Percentiles rank a stretch among this genome's conserved stretches.
Conservation (phyloP, 768 basidiomycete genomes). For the Auriculariales sp. region DNA sequence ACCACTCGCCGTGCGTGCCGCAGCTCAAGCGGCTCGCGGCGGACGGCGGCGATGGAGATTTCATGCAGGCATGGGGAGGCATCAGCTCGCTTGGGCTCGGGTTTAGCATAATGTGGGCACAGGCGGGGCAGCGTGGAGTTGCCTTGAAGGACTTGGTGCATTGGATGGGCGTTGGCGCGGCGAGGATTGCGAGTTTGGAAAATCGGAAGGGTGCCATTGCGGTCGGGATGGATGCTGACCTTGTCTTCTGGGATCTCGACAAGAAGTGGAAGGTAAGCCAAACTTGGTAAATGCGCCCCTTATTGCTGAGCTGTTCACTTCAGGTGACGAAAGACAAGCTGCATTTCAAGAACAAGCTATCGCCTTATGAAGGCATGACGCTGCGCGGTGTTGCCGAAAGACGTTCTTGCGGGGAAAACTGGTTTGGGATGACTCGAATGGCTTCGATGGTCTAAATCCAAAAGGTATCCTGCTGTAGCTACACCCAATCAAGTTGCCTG, state of each 20-base stretch:
- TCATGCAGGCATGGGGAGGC: constrained; percentile 91
- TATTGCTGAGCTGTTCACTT: not conserved
- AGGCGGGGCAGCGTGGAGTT: constrained; percentile 46
- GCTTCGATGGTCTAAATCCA: too few relatives aligned
- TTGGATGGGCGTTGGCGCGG: constrained; percentile 67
- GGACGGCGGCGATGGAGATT: constrained; percentile 43
- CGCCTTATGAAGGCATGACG: constrained; percentile 68
- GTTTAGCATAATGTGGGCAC: constrained; percentile 79
- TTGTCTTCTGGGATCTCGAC: constrained; percentile 69
- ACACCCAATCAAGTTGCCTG: too few relatives aligned
- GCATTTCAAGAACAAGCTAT: constrained; percentile 87
- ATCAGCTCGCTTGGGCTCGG: constrained; percentile 87
- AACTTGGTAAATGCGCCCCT: not conserved
- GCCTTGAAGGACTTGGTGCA: constrained; percentile 44
- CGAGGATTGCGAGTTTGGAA: constrained; percentile 63
- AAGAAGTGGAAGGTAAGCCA: constrained; percentile 14
- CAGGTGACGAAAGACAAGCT: constrained; percentile 63
- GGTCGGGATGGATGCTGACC: constrained; percentile 72
- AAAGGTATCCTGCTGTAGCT: too few relatives aligned
- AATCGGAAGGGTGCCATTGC: constrained; percentile 55
- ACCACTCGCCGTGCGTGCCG: constrained; percentile 83
- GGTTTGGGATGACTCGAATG: too few relatives aligned
- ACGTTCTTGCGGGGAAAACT: constrained; percentile 68
- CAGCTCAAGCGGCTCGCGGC: constrained; percentile 50
- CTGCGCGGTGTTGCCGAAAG: constrained; percentile 56